A percentile compares a stretch with the other conserved stretches of the same genome.
Evolutionary conservation across 345 rosid genomes (phyloP).

Genomic region (Ricinus communis): DNA sequence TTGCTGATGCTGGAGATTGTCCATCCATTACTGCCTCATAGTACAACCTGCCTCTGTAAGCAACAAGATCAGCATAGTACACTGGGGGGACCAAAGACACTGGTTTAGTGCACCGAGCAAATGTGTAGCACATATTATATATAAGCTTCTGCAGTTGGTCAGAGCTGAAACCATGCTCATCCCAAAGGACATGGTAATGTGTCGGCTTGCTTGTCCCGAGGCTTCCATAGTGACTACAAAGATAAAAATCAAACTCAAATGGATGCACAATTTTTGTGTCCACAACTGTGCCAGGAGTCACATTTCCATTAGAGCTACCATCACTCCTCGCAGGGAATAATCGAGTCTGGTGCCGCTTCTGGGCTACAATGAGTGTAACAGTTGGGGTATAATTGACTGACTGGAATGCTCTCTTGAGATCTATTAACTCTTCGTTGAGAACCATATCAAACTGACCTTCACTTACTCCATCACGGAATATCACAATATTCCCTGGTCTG

Average conservation of each 20-base stretch:
- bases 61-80: constrained; percentile 80
- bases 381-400: constrained; percentile 48
- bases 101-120: constrained; percentile 83
- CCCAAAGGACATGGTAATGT: constrained; percentile 75
- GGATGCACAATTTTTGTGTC: constrained; percentile 72
- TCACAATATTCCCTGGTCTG: constrained; percentile 59
- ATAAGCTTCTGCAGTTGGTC: constrained; percentile 69
- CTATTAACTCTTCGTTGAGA: constrained; percentile 58
- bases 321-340: constrained; percentile 50
- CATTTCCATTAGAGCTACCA: constrained; percentile 49
- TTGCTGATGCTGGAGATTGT: constrained; percentile 45
- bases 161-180: constrained; percentile 61
- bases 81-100: constrained; percentile 84
- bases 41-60: constrained; percentile 71
- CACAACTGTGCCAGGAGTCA: constrained; percentile 77
- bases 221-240: constrained; percentile 77
- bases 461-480: constrained; percentile 85
- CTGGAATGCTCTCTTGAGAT: constrained; percentile 47
- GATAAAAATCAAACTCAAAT: constrained; percentile 69
- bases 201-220: constrained; percentile 88
- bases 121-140: constrained; percentile 79
- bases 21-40: constrained; percentile 52
- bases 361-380: constrained; percentile 71
- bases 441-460: constrained; percentile 92
- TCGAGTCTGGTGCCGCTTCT: constrained; percentile 81